Conservation (phyloP, 345 rosid species). For the Citrus reticulata region DNA sequence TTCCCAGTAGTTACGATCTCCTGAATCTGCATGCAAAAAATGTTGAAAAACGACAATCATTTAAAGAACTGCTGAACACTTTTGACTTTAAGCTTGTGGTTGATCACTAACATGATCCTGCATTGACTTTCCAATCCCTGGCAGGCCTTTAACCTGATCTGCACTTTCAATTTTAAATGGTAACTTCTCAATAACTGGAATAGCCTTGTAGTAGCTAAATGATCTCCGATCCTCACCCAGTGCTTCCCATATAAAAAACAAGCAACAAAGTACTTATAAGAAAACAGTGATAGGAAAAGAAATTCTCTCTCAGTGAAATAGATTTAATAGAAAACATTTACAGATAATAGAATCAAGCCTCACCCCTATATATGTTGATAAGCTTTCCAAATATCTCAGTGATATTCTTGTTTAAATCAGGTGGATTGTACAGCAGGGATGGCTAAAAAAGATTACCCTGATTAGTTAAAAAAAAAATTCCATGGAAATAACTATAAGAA, state of each 20-base stretch:
- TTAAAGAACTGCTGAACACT: neutral
- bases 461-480: constrained; percentile 5
- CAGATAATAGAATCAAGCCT: constrained; percentile 2
- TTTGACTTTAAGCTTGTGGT: neutral
- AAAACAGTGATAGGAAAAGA: neutral
- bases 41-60: constrained; percentile 1
- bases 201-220: constrained; percentile 92
- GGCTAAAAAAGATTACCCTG: constrained; percentile 27
- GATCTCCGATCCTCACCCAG: constrained; percentile 95
- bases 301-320: neutral
- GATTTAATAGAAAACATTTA: neutral
- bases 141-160: constrained; percentile 75
- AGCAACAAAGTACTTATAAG: neutral
- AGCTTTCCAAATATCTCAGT: constrained; percentile 90
- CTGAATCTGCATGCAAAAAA: constrained; percentile 59
- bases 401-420: constrained; percentile 76
- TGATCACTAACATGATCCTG: constrained; percentile 79
- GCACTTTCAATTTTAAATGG: constrained; percentile 79
- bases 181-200: constrained; percentile 78
- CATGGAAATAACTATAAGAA: neutral
- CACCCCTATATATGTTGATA: constrained; percentile 82
- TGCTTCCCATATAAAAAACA: constrained; percentile 44
- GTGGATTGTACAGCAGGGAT: constrained; percentile 60
- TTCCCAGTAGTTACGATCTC: constrained; percentile 87
- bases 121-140: constrained; percentile 95